A percentile compares a stretch with the other conserved stretches of the same genome.
Evolutionary conservation across 371 early-diverging fungal species (phyloP).

Genomic region (Mucor indicus): DNA sequence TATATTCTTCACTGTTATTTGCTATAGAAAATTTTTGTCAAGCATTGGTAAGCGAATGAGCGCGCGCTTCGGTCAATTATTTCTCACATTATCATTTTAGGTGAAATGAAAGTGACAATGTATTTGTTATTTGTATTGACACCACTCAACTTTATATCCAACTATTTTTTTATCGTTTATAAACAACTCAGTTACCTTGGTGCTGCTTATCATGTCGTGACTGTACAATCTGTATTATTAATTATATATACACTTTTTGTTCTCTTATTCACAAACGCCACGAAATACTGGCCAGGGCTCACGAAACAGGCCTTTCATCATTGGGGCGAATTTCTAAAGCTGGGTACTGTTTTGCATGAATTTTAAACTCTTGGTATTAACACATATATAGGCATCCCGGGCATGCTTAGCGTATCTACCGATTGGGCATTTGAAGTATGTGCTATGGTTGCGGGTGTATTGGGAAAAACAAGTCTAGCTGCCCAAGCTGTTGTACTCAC

Average conservation of each 20-base stretch:
- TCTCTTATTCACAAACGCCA: constrained; percentile 17
- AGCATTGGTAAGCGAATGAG: constrained; percentile 21
- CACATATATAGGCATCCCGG: constrained; percentile 49
- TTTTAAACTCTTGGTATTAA: too few relatives aligned
- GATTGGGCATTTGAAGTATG: constrained; percentile 53
- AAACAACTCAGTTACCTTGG: constrained; percentile 30
- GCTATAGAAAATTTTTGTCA: constrained; percentile 38
- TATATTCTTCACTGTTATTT: constrained; percentile 22
- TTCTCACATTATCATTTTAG: not conserved
- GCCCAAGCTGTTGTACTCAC: constrained; percentile 38
- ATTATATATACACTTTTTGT: constrained; percentile 7
- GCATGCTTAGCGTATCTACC: constrained; percentile 43
- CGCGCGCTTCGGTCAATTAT: not conserved
- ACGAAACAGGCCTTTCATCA: constrained; percentile 21
- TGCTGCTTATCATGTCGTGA: constrained; percentile 23
- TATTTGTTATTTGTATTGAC: constrained; percentile 24
- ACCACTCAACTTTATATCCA: constrained; percentile 30
- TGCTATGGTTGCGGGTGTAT: constrained; percentile 36
- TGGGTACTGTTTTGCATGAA: too few relatives aligned
- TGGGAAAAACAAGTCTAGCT: constrained; percentile 41
- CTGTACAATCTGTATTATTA: constrained; percentile 1
- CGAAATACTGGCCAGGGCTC: constrained; percentile 35
- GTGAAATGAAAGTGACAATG: constrained; percentile 39
- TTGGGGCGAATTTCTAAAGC: constrained; percentile 39
- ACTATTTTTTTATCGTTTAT: constrained; percentile 29